These are phyloP conservation scores for Epichloe gansuensis DNA, from an alignment of 2,329 filamentous ascomycete genomes.

Conservation along the genomic window DNA sequence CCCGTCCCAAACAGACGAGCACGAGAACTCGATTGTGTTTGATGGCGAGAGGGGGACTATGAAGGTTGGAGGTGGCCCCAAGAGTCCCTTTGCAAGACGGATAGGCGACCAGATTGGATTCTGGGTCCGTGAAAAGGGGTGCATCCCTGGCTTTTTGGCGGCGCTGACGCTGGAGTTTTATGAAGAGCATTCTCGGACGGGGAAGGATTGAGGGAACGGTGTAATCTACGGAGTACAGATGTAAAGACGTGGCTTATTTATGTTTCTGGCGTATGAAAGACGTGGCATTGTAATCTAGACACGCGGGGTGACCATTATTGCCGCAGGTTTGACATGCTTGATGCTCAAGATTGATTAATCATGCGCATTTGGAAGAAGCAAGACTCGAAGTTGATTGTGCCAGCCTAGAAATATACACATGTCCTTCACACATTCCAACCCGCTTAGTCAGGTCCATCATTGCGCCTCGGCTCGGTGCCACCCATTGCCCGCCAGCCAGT, in stretches of 20 bases:
- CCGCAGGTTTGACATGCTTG: too few species aligned
- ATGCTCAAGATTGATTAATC: background rate
- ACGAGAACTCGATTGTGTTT: conserved; percentile 68
- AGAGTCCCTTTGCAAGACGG: conserved; percentile 72
- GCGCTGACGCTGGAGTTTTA: conserved; percentile 89
- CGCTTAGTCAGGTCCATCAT: too few species aligned
- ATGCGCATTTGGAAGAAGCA: too few species aligned
- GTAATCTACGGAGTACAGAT: background rate
- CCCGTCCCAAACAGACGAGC: conserved; percentile 53
- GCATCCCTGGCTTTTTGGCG: conserved; percentile 85
- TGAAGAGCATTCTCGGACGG: conserved; percentile 42
- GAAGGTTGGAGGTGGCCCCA: conserved; percentile 88
- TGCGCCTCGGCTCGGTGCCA: too few species aligned
- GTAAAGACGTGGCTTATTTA: conserved; percentile 1
- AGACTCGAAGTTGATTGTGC: too few species aligned
- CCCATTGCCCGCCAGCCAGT: too few species aligned
- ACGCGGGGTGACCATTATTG: background rate
- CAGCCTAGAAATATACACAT: too few species aligned
- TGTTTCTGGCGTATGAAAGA: too few species aligned
- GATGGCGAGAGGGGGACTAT: conserved; percentile 91
- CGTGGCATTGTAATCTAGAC: background rate
- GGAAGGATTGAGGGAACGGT: background rate
- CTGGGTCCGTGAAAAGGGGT: conserved; percentile 88
- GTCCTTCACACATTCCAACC: too few species aligned
- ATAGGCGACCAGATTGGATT: conserved; percentile 83